phyloP scores from a whole-genome alignment of 495 filamentous ascomycete species.

The Penicillium paxilli region DNA sequence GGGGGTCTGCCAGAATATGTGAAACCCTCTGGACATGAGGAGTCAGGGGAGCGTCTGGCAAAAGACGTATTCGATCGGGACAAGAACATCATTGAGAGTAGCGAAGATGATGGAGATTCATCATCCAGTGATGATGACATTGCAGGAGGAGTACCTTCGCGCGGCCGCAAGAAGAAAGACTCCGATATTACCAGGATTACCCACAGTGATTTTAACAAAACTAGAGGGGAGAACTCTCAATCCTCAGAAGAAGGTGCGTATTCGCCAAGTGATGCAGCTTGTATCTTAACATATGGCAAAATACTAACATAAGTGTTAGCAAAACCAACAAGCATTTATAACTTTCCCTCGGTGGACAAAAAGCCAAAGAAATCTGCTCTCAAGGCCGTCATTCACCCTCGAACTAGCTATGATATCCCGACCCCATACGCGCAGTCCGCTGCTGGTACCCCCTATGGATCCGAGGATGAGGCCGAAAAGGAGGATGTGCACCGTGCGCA shows the following conservation, averaged over 20 bases:
- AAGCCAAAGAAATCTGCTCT: conserved; percentile 38
- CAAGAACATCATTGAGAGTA: conserved; percentile 48
- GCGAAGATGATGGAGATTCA: conserved; percentile 48
- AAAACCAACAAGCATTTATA: conserved; percentile 3
- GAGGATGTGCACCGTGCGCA: conserved; percentile 85
- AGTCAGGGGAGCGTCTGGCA: conserved; percentile 59
- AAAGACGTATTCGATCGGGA: conserved; percentile 73
- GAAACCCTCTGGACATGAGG: conserved; percentile 31
- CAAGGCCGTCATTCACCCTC: conserved; percentile 74
- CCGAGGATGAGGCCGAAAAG: conserved; percentile 83
- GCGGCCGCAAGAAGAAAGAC: conserved; percentile 28
- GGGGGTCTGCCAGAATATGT: conserved; percentile 54
- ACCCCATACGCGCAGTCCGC: conserved; percentile 55
- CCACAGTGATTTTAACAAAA: conserved; percentile 19
- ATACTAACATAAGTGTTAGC: conserved; percentile 5
- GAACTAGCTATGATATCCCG: conserved; percentile 69
- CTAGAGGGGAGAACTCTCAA: conserved; percentile 10
- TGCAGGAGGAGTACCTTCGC: conserved; percentile 35
- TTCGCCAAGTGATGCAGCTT: neutral
- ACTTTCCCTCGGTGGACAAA: conserved; percentile 9
- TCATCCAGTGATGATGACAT: conserved; percentile 52
- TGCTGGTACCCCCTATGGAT: conserved; percentile 74
- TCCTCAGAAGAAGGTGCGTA: conserved; percentile 67
- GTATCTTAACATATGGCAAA: neutral
- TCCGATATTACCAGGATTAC: conserved; percentile 22